A percentile compares a stretch with the other conserved stretches of the same genome.
Conservation (phyloP, 495 filamentous ascomycete genomes). For the Collariella sp. region DNA sequence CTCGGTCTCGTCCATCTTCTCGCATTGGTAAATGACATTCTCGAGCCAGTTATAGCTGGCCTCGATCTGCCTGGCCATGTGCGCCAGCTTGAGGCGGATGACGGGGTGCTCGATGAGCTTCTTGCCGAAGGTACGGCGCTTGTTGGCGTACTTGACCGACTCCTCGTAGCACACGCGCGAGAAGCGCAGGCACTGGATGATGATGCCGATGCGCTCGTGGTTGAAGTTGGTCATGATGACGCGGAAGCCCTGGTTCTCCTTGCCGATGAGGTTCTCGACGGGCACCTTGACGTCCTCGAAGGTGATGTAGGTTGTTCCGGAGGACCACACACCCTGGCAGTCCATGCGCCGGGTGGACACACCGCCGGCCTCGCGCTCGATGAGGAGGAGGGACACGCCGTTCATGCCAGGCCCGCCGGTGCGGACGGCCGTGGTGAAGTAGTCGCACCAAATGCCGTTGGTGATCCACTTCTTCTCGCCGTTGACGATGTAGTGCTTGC, state of each 20-base stretch:
- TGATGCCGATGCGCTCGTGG: constrained; percentile 96
- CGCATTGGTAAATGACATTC: constrained; percentile 86
- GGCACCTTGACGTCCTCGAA: constrained; percentile 99
- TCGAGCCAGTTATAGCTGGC: constrained; percentile 96
- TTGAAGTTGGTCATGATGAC: constrained; percentile 99
- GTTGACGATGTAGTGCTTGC: constrained; percentile 98
- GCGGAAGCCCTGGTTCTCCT: constrained; percentile 98
- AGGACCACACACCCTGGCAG: constrained; percentile 94
- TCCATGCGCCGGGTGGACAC: constrained; percentile 94
- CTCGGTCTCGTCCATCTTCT: constrained; percentile 86
- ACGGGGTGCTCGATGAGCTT: constrained; percentile 92
- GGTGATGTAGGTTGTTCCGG: constrained; percentile 91
- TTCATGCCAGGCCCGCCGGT: constrained; percentile 84
- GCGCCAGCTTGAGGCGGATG: constrained; percentile 93
- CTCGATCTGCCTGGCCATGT: constrained; percentile 98
- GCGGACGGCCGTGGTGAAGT: constrained; percentile 94
- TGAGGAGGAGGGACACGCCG: constrained; percentile 80
- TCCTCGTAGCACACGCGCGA: constrained; percentile 96
- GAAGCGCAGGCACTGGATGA: constrained; percentile 95
- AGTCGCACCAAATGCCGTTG: constrained; percentile 92
- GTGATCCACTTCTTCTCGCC: constrained; percentile 99
- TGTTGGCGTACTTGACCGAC: constrained; percentile 90
- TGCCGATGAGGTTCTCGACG: constrained; percentile 94
- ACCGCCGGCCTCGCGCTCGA: constrained; percentile 65
- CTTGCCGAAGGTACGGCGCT: constrained; percentile 93